phyloP scores from a whole-genome alignment of 768 basidiomycete species.

The Hericium rajendrae region DNA sequence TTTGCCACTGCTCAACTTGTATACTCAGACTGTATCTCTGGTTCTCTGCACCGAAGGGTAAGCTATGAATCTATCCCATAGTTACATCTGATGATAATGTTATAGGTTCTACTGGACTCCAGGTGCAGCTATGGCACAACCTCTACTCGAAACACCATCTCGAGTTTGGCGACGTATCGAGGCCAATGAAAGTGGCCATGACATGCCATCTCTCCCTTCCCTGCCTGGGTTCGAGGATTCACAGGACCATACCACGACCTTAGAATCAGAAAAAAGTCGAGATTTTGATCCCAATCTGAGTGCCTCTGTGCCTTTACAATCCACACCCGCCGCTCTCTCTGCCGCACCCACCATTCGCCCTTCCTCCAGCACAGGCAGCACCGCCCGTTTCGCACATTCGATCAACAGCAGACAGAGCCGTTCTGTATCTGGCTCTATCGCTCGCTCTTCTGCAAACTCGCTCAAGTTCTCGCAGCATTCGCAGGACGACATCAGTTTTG shows the following conservation, averaged over 20 bases:
- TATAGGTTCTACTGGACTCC: background rate
- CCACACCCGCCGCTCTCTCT: conserved; percentile 48
- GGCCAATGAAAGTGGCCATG: conserved; percentile 50
- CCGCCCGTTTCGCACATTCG: conserved; percentile 42
- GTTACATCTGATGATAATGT: background rate
- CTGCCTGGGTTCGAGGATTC: conserved; percentile 66
- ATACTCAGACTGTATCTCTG: background rate
- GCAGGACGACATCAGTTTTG: conserved; percentile 31
- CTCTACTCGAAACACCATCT: conserved; percentile 63
- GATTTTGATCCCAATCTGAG: conserved; percentile 16
- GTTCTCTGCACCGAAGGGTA: too few relatives aligned
- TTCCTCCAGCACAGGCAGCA: conserved; percentile 41
- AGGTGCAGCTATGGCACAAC: background rate
- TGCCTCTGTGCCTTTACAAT: conserved; percentile 47
- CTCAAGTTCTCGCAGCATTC: conserved; percentile 1
- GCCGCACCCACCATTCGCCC: conserved; percentile 41
- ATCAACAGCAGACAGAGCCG: conserved; percentile 35
- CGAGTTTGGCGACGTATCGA: conserved; percentile 80
- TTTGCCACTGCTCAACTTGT: background rate
- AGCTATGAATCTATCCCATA: background rate
- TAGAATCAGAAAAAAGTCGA: conserved; percentile 24
- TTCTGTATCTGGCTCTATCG: conserved; percentile 20
- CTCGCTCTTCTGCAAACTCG: conserved; percentile 13
- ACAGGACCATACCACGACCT: conserved; percentile 27
- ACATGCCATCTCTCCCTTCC: conserved; percentile 78